A percentile compares a stretch with the other conserved stretches of the same genome.
phyloP scores from a whole-genome alignment of 1,139 yeast genomes.

The Suhomyces chickasaworum region DNA sequence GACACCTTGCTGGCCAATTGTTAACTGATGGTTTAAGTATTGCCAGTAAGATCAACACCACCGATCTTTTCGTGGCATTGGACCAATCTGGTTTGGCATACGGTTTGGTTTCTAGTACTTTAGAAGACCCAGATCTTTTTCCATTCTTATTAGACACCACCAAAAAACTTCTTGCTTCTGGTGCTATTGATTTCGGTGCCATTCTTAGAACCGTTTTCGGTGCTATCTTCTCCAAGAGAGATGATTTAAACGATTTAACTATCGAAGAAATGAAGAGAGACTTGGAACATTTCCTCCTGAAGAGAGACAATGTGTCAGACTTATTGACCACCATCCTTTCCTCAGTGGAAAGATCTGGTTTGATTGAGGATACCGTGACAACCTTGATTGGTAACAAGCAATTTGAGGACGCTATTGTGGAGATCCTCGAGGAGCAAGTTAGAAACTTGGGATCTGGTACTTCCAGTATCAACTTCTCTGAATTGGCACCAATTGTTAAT shows the following conservation, averaged over 20 bases:
- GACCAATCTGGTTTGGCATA: conserved; percentile 40
- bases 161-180: conserved; percentile 25
- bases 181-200: conserved; percentile 22
- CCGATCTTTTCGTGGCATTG: conserved; percentile 36
- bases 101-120: conserved; percentile 29
- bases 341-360: conserved; percentile 33
- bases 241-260: conserved; percentile 2
- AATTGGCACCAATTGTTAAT: conserved; percentile 26
- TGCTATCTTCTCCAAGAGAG: conserved; percentile 10
- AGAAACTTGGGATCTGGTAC: conserved; percentile 24
- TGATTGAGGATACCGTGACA: conserved; percentile 30
- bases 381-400: conserved; percentile 29
- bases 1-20: conserved; percentile 22
- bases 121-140: conserved; percentile 31
- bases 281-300: conserved; percentile 11
- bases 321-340: conserved; percentile 35
- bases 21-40: conserved; percentile 24
- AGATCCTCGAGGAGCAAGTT: conserved; percentile 29
- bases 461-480: conserved; percentile 16
- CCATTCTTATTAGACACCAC: conserved; percentile 31
- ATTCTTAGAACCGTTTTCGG: conserved; percentile 24
- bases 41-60: conserved; percentile 26
- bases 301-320: conserved; percentile 38
- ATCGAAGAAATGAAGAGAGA: conserved; percentile 4
- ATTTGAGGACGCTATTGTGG: conserved; percentile 33